Evolutionary conservation across 345 rosid genomes (phyloP).

Genomic region (Euphorbia lathyris): DNA sequence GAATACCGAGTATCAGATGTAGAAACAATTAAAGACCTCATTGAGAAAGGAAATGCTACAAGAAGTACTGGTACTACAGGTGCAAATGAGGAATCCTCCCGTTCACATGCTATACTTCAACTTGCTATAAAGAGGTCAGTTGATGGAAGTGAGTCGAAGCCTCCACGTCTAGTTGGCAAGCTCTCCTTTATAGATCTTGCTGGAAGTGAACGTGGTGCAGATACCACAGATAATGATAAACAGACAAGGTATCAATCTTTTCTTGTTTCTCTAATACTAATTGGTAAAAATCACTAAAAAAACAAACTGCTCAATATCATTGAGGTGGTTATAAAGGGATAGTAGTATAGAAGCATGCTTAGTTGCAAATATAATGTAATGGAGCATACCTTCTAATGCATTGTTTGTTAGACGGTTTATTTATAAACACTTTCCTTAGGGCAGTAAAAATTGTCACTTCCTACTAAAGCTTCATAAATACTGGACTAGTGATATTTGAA

Average conservation of each 20-base stretch:
- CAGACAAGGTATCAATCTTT: slow-evolving; percentile 66
- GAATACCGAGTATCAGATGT: slow-evolving; percentile 94
- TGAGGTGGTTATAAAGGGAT: background rate
- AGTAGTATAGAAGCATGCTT: background rate
- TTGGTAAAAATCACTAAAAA: background rate
- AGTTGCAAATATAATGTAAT: background rate
- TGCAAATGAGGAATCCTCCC: slow-evolving; percentile 98
- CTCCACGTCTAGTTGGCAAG: slow-evolving; percentile 86
- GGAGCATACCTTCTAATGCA: background rate
- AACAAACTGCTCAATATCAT: slow-evolving; percentile 2
- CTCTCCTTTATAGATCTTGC: slow-evolving; percentile 98
- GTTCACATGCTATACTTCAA: slow-evolving; percentile 98
- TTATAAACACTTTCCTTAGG: background rate
- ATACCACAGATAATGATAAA: slow-evolving; percentile 97
- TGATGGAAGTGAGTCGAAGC: slow-evolving; percentile 82
- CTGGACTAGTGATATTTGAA: background rate
- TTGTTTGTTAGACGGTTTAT: slow-evolving; percentile 1
- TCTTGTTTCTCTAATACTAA: background rate
- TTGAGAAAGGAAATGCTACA: slow-evolving; percentile 86
- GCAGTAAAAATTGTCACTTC: slow-evolving; percentile 6
- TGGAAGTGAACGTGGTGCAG: slow-evolving; percentile 99
- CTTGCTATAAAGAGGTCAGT: slow-evolving; percentile 83
- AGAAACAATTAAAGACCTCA: slow-evolving; percentile 86
- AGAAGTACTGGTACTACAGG: slow-evolving; percentile 98
- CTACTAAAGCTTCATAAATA: background rate